These are phyloP conservation scores for Mycena rebaudengoi DNA, from an alignment of 768 basidiomycete species.

Conservation along the genomic window DNA sequence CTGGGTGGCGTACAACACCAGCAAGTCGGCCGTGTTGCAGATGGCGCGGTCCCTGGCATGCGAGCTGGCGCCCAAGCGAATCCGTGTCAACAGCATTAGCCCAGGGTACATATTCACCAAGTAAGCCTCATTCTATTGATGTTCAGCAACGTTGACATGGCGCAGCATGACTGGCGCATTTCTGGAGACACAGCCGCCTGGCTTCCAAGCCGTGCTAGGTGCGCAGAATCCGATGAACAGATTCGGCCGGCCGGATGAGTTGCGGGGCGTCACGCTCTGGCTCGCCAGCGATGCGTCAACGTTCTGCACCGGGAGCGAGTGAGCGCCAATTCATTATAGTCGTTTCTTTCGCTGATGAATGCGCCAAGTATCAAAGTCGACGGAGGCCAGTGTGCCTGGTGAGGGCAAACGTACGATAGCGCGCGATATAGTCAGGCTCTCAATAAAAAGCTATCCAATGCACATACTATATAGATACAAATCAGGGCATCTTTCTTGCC, in stretches of 20 bases:
- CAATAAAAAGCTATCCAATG: too few relatives aligned
- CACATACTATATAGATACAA: neutral
- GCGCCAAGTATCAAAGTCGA: conserved; percentile 14
- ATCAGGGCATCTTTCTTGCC: conserved; percentile 37
- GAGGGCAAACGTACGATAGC: neutral
- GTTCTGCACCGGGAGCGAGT: conserved; percentile 65
- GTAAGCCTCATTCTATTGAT: conserved; percentile 37
- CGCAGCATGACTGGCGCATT: conserved; percentile 69
- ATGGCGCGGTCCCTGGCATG: conserved; percentile 82
- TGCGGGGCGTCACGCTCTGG: conserved; percentile 72
- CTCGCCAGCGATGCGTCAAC: conserved; percentile 72
- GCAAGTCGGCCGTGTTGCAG: conserved; percentile 78
- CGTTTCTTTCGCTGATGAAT: neutral
- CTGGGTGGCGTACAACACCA: conserved; percentile 76
- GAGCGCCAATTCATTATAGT: neutral
- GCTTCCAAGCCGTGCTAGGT: conserved; percentile 64
- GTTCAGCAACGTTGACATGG: neutral
- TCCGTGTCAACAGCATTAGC: conserved; percentile 76
- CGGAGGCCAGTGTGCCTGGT: conserved; percentile 25
- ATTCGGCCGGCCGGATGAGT: conserved; percentile 70
- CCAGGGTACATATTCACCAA: conserved; percentile 77
- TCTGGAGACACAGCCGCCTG: conserved; percentile 61
- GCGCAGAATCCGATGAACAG: conserved; percentile 68
- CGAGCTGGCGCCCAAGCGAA: conserved; percentile 68
- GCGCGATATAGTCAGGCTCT: neutral